These are phyloP conservation scores for Alternaria panax DNA, from an alignment of 2,329 filamentous ascomycete genomes.

Conservation along the genomic window DNA sequence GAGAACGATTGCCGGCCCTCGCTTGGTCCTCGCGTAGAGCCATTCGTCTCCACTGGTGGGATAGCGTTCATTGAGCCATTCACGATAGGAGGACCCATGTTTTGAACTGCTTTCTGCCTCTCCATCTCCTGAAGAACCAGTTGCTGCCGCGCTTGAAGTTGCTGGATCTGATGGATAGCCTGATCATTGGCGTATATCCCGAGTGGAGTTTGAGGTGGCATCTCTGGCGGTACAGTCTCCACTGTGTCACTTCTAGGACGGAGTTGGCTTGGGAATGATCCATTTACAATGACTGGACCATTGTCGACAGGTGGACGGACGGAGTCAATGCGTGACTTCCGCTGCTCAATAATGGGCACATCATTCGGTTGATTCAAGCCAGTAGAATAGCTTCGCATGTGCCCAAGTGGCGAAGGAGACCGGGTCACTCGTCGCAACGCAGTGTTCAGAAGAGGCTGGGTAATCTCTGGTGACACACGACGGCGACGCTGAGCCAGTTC, in stretches of 20 bases:
- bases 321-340: conserved; percentile 40
- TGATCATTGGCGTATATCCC: conserved; percentile 35
- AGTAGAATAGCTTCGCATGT: conserved; percentile 52
- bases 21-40: conserved; percentile 30
- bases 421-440: conserved; percentile 49
- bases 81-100: conserved; percentile 27
- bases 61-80: conserved; percentile 37
- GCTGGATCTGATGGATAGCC: conserved; percentile 36
- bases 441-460: conserved; percentile 48
- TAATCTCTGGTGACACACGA: conserved; percentile 54
- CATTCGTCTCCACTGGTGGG: conserved; percentile 28
- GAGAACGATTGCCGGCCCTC: conserved; percentile 40
- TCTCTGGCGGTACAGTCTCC: conserved; percentile 33
- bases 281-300: conserved; percentile 51
- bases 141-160: conserved; percentile 42
- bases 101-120: conserved; percentile 36
- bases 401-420: conserved; percentile 58
- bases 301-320: conserved; percentile 37
- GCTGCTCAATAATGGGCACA: conserved; percentile 21
- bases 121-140: conserved; percentile 44
- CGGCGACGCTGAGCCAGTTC: conserved; percentile 53
- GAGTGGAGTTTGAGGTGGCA: conserved; percentile 25
- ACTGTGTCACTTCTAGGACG: conserved; percentile 35
- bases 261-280: conserved; percentile 46
- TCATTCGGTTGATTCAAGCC: conserved; percentile 26